Conservation (phyloP, 139 green algal genomes). For the Chlamydomonas sphaeroides region DNA sequence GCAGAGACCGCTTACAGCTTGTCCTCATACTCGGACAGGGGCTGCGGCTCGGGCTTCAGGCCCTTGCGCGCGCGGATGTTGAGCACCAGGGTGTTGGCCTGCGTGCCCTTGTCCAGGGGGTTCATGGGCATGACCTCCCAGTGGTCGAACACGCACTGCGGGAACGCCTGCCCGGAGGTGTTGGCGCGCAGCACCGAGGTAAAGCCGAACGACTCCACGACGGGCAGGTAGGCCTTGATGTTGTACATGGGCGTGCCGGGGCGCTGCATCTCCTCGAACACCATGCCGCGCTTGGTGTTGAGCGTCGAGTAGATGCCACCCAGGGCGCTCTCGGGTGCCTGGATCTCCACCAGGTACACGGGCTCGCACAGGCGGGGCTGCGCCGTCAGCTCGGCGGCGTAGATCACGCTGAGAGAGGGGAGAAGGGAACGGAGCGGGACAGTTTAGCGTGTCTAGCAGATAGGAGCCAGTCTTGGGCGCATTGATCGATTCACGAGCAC, state of each 20-base stretch:
- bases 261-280: slow-evolving; percentile 99
- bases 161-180: slow-evolving; percentile 98
- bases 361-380: slow-evolving; percentile 94
- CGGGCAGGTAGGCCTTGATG: slow-evolving; percentile 97
- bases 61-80: slow-evolving; percentile 98
- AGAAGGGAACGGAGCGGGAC: no score
- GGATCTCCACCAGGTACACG: slow-evolving; percentile 99
- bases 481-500: no score
- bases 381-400: slow-evolving; percentile 92
- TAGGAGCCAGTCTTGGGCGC: no score
- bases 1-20: slow-evolving; percentile 84
- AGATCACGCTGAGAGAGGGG: slow-evolving; percentile 83
- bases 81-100: slow-evolving; percentile 81
- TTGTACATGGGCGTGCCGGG: slow-evolving; percentile 99
- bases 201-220: slow-evolving; percentile 99
- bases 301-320: slow-evolving; percentile 81
- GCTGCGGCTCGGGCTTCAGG: slow-evolving; percentile 83
- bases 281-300: slow-evolving; percentile 99
- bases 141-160: slow-evolving; percentile 97
- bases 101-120: slow-evolving; percentile 78
- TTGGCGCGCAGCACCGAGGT: slow-evolving; percentile 92
- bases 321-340: slow-evolving; percentile 92
- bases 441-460: no score
- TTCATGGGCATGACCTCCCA: slow-evolving; percentile 93
- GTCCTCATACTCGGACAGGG: slow-evolving; percentile 96